Evolutionary conservation across 2,329 filamentous ascomycete genomes (phyloP).

Genomic region (Penicillium sclerotiorum): DNA sequence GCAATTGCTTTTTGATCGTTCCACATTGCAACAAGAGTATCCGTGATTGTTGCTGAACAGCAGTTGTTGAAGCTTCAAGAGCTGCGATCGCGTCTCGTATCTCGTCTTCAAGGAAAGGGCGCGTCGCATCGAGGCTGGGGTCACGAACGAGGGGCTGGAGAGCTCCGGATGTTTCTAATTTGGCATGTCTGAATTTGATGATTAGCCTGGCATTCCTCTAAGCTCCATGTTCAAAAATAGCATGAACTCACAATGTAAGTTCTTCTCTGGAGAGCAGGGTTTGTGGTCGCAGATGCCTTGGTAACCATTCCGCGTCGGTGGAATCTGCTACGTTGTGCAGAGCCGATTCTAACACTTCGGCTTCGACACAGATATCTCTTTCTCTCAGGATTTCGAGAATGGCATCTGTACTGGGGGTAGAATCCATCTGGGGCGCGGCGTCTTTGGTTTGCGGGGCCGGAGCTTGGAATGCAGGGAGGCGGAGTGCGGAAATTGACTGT

Average conservation of each 20-base stretch:
- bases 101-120: slow-evolving; percentile 44
- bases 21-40: slow-evolving; percentile 37
- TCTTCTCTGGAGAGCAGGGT: slow-evolving; percentile 46
- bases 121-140: slow-evolving; percentile 31
- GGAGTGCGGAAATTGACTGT: slow-evolving; percentile 5
- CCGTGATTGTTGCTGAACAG: slow-evolving; percentile 37
- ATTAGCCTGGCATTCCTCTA: slow-evolving; percentile 5
- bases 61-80: slow-evolving; percentile 40
- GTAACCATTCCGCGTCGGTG: slow-evolving; percentile 36
- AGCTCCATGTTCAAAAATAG: too few relatives aligned
- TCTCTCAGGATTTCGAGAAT: slow-evolving; percentile 34
- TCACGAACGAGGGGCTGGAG: slow-evolving; percentile 33
- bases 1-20: slow-evolving; percentile 29
- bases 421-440: slow-evolving; percentile 10
- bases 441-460: slow-evolving; percentile 8
- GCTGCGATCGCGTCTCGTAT: slow-evolving; percentile 39
- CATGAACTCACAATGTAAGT: slow-evolving; percentile 41
- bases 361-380: slow-evolving; percentile 31
- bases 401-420: slow-evolving; percentile 5
- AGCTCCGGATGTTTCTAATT: slow-evolving; percentile 35
- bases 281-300: slow-evolving; percentile 33
- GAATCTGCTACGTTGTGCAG: slow-evolving; percentile 24
- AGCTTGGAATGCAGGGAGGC: slow-evolving; percentile 5
- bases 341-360: slow-evolving; percentile 31
- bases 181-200: slow-evolving; percentile 31